Percentiles rank a stretch among this genome's conserved stretches.
Evolutionary conservation across 2,329 filamentous ascomycete species (phyloP).

Genomic region (Didymella arachidicola): DNA sequence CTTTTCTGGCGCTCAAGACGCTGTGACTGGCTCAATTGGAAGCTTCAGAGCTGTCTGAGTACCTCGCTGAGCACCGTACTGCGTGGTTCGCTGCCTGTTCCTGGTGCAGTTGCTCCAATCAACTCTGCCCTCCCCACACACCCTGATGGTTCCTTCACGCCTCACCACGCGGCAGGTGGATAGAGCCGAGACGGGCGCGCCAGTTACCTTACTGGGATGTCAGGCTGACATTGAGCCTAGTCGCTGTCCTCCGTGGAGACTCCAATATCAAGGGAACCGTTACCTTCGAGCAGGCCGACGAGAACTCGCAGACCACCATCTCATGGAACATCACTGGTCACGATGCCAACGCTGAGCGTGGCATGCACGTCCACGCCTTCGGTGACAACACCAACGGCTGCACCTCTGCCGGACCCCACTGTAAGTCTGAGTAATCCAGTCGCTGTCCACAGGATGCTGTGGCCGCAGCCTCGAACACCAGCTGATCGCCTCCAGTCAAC

Average conservation of each 20-base stretch:
- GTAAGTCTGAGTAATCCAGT: slow-evolving; percentile 61
- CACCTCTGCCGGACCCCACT: slow-evolving; percentile 97
- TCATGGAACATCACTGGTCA: slow-evolving; percentile 92
- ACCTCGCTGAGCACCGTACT: slow-evolving; percentile 34
- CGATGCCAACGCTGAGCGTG: slow-evolving; percentile 94
- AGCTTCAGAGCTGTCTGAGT: slow-evolving; percentile 25
- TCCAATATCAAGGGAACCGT: slow-evolving; percentile 93
- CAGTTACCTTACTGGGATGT: neutral
- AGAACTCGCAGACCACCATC: slow-evolving; percentile 83
- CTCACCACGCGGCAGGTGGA: slow-evolving; percentile 6
- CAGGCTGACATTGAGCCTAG: slow-evolving; percentile 57
- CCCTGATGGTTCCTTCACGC: slow-evolving; percentile 41
- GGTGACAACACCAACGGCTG: slow-evolving; percentile 99
- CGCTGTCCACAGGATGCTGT: neutral
- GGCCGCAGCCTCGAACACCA: neutral
- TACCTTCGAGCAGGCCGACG: slow-evolving; percentile 89
- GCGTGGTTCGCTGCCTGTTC: slow-evolving; percentile 16
- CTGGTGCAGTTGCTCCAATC: slow-evolving; percentile 36
- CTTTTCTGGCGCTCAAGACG: slow-evolving; percentile 20
- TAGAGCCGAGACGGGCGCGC: slow-evolving; percentile 12
- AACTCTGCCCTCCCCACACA: slow-evolving; percentile 26
- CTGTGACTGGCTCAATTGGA: slow-evolving; percentile 32
- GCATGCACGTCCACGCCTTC: slow-evolving; percentile 98
- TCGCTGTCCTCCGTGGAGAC: slow-evolving; percentile 97
- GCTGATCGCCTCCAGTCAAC: slow-evolving; percentile 73